These are phyloP conservation scores for Coniosporium tulheliwenetii DNA, from an alignment of 2,329 filamentous ascomycete species.

Conservation along the genomic window DNA sequence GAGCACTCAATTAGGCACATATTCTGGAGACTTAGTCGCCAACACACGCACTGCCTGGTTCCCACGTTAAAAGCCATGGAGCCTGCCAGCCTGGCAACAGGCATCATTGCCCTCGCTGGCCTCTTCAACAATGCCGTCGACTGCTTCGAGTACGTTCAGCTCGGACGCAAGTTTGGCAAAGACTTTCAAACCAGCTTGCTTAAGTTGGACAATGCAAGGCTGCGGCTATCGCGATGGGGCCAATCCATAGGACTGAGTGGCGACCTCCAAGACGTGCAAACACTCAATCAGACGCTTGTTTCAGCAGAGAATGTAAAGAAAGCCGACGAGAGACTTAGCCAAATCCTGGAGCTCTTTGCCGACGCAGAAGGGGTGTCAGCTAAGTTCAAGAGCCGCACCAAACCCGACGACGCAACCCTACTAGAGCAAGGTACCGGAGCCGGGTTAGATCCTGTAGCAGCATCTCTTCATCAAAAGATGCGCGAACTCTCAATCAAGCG, in stretches of 20 bases:
- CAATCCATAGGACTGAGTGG: conserved; percentile 9
- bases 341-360: conserved; percentile 12
- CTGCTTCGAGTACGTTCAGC: conserved; percentile 14
- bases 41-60: background rate
- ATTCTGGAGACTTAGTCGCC: too few relatives aligned
- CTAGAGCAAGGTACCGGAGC: conserved; percentile 4
- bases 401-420: conserved; percentile 4
- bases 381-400: conserved; percentile 7
- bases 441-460: conserved; percentile 8
- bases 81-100: background rate
- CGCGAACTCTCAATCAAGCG: conserved; percentile 10
- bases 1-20: background rate
- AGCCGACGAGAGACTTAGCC: conserved; percentile 8
- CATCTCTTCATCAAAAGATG: conserved; percentile 13
- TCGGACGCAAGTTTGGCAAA: conserved; percentile 12
- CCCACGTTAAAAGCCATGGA: conserved; percentile 1
- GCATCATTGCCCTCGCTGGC: conserved; percentile 3
- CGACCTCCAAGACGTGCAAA: conserved; percentile 3
- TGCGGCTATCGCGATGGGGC: conserved; percentile 17
- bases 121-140: conserved; percentile 11
- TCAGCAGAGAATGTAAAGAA: conserved; percentile 4
- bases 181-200: conserved; percentile 12
- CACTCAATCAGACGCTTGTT: conserved; percentile 1
- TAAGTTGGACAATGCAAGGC: conserved; percentile 14
- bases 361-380: conserved; percentile 10